A percentile compares a stretch with the other conserved stretches of the same genome.
Evolutionary conservation across 2,329 filamentous ascomycete genomes (phyloP).

Genomic region (Alternaria gansuensis): DNA sequence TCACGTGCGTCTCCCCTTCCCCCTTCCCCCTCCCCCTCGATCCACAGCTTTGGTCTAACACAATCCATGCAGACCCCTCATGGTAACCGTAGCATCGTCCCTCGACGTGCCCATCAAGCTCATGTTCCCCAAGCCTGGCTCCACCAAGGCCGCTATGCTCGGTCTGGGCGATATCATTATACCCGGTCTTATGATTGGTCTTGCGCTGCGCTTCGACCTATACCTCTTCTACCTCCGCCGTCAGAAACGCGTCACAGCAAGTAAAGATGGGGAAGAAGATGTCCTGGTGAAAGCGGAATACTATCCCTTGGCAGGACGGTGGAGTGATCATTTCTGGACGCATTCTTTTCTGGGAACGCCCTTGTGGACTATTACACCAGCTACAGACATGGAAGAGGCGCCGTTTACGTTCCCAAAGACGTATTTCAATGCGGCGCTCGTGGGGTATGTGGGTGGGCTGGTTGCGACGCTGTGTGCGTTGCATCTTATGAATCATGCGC

Average conservation of each 20-base stretch:
- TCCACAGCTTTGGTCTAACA: conserved; percentile 14
- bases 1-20: conserved; percentile 63
- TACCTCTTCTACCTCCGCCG: conserved; percentile 81
- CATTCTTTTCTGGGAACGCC: conserved; percentile 46
- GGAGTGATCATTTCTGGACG: conserved; percentile 88
- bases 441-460: conserved; percentile 83
- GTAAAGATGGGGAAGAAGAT: conserved; percentile 22
- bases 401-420: conserved; percentile 74
- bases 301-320: conserved; percentile 68
- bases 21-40: not conserved
- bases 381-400: conserved; percentile 29
- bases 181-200: conserved; percentile 86
- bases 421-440: conserved; percentile 81
- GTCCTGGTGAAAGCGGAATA: conserved; percentile 53
- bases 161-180: conserved; percentile 94
- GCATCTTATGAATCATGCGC: conserved; percentile 79
- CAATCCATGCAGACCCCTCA: conserved; percentile 68
- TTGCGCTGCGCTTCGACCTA: conserved; percentile 90
- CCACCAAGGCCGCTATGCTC: conserved; percentile 72
- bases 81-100: conserved; percentile 86
- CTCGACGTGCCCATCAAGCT: conserved; percentile 94
- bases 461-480: conserved; percentile 78
- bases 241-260: conserved; percentile 53
- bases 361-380: conserved; percentile 28
- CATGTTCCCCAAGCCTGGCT: conserved; percentile 74